phyloP scores from a whole-genome alignment of 306 rosid species.

The Casuarina cunninghamiana region DNA sequence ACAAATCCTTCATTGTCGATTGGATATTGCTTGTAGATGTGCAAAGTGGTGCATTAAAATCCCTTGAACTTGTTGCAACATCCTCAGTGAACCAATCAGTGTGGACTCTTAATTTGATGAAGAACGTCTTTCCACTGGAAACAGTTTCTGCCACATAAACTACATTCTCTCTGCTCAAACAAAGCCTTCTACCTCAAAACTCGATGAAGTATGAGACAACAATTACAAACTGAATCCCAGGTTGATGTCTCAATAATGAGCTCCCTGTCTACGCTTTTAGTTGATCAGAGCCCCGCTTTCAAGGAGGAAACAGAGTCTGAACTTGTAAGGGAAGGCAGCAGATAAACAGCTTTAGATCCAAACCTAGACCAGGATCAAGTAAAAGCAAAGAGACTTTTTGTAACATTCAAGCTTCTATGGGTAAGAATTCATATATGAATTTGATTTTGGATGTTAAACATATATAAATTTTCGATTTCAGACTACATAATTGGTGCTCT shows the following conservation, averaged over 20 bases:
- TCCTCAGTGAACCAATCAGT: slow-evolving; percentile 36
- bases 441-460: no score
- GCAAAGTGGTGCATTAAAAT: slow-evolving; percentile 59
- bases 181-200: slow-evolving; percentile 28
- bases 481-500: no score
- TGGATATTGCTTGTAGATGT: slow-evolving; percentile 57
- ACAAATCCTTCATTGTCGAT: no score
- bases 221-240: slow-evolving; percentile 28
- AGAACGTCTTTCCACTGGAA: slow-evolving; percentile 45
- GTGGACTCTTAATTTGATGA: not conserved
- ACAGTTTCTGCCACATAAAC: slow-evolving; percentile 48
- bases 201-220: slow-evolving; percentile 9
- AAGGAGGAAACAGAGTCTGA: slow-evolving; percentile 32
- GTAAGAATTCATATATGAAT: no score
- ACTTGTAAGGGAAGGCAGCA: slow-evolving; percentile 34
- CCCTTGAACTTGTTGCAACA: slow-evolving; percentile 32
- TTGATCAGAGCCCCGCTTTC: slow-evolving; percentile 32
- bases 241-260: slow-evolving; percentile 13
- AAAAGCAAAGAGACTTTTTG: not conserved
- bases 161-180: slow-evolving; percentile 47
- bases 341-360: not conserved
- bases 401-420: not conserved
- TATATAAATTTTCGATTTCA: no score
- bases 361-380: no score
- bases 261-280: slow-evolving; percentile 33